Conservation (phyloP, 2,329 filamentous ascomycete species). For the Aspergillus latus region DNA sequence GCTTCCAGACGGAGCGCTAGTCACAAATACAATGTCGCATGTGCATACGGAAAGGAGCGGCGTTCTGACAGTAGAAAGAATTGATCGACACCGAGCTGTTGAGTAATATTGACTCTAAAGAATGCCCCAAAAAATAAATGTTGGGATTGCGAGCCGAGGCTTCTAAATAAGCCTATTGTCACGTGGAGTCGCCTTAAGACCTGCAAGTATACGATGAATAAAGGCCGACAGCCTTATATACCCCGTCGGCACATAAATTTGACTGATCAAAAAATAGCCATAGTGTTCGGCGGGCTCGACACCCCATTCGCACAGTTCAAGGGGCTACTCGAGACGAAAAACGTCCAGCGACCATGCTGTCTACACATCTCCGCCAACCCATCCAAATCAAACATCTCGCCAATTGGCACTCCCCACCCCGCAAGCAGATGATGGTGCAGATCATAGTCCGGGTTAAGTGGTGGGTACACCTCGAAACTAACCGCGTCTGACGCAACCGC, state of each 20-base stretch:
- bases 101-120: background rate
- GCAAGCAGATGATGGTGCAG: conserved; percentile 39
- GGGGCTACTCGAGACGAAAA: conserved; percentile 42
- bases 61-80: background rate
- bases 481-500: conserved; percentile 61
- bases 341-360: conserved; percentile 36
- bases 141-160: conserved; percentile 10
- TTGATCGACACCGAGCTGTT: conserved; percentile 4
- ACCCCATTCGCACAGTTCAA: conserved; percentile 42
- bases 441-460: conserved; percentile 34
- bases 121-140: background rate
- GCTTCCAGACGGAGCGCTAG: background rate
- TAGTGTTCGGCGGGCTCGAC: conserved; percentile 45
- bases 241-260: background rate
- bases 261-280: conserved; percentile 41
- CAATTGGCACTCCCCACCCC: conserved; percentile 41
- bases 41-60: background rate
- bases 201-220: background rate
- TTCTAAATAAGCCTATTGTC: background rate
- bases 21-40: background rate
- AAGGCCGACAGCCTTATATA: background rate
- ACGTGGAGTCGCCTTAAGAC: conserved; percentile 3
- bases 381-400: conserved; percentile 44
- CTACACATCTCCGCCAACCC: conserved; percentile 35
- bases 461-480: conserved; percentile 56